Conservation (phyloP, 495 filamentous ascomycete species). For the Clohesyomyces aquaticus region DNA sequence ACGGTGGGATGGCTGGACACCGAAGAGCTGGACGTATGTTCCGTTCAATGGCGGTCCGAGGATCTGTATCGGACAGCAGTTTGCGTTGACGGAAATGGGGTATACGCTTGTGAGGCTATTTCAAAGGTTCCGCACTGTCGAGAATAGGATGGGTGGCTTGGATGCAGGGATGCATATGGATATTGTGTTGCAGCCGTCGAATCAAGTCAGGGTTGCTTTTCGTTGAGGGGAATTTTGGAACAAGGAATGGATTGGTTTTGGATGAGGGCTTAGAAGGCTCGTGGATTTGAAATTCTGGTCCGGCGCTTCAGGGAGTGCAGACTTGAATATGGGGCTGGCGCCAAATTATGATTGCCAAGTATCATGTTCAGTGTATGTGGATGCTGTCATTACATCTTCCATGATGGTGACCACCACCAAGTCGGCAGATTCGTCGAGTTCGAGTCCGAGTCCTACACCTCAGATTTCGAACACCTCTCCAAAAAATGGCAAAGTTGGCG, state of each 20-base stretch:
- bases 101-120: constrained; percentile 52
- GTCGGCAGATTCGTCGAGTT: too few relatives aligned
- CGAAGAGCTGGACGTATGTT: constrained; percentile 64
- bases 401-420: too few relatives aligned
- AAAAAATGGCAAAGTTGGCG: too few relatives aligned
- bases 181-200: constrained; percentile 67
- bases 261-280: background rate
- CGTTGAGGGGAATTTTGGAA: background rate
- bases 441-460: too few relatives aligned
- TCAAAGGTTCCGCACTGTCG: constrained; percentile 56
- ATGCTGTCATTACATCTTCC: too few relatives aligned
- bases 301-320: too few relatives aligned
- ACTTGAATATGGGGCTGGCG: too few relatives aligned
- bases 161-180: constrained; percentile 62
- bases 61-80: constrained; percentile 78
- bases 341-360: too few relatives aligned
- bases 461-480: too few relatives aligned
- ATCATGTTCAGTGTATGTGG: too few relatives aligned
- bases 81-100: constrained; percentile 50
- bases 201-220: constrained; percentile 65
- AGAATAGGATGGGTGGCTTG: constrained; percentile 55
- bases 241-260: too few relatives aligned
- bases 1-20: constrained; percentile 76
- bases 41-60: constrained; percentile 78
- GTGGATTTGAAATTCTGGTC: background rate